Conservation (phyloP, 1,284 basidiomycete species). For the Baeospora myosura region DNA sequence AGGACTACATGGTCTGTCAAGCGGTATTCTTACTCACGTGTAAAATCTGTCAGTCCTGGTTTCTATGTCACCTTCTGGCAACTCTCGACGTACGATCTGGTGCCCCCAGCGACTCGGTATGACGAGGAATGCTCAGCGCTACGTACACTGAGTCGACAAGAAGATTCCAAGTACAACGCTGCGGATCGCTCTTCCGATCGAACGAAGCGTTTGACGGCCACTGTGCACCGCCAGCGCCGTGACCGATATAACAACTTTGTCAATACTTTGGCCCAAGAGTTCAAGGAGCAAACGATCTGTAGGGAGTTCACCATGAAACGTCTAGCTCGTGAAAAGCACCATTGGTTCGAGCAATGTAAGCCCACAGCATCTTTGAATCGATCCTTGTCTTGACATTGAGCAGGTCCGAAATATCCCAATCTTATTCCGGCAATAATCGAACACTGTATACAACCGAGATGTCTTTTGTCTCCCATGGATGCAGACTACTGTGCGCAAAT, state of each 20-base stretch:
- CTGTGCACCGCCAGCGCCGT: slow-evolving; percentile 49
- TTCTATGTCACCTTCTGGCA: slow-evolving; percentile 97
- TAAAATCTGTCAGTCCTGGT: slow-evolving; percentile 49
- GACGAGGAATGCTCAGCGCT: slow-evolving; percentile 62
- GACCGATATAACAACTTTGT: slow-evolving; percentile 57
- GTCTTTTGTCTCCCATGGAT: slow-evolving; percentile 90
- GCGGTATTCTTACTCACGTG: slow-evolving; percentile 1
- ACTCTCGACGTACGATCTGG: slow-evolving; percentile 80
- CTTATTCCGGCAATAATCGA: slow-evolving; percentile 70
- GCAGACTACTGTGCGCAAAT: slow-evolving; percentile 92
- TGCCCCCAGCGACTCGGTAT: slow-evolving; percentile 62
- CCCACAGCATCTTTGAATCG: slow-evolving; percentile 2
- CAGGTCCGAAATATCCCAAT: slow-evolving; percentile 41
- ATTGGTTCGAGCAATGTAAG: slow-evolving; percentile 83
- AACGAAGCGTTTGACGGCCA: slow-evolving; percentile 43
- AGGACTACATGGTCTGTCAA: slow-evolving; percentile 16
- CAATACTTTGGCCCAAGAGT: slow-evolving; percentile 53
- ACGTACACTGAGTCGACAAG: slow-evolving; percentile 50
- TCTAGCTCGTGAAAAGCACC: slow-evolving; percentile 70
- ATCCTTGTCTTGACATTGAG: slow-evolving; percentile 13
- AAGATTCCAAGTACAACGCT: slow-evolving; percentile 48
- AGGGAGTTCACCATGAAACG: slow-evolving; percentile 72
- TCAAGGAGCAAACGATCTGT: slow-evolving; percentile 69
- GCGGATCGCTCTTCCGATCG: slow-evolving; percentile 64
- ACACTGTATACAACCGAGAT: slow-evolving; percentile 89